Evolutionary conservation across 441 rosid species (phyloP).

Genomic region (Pelargonium australe): DNA sequence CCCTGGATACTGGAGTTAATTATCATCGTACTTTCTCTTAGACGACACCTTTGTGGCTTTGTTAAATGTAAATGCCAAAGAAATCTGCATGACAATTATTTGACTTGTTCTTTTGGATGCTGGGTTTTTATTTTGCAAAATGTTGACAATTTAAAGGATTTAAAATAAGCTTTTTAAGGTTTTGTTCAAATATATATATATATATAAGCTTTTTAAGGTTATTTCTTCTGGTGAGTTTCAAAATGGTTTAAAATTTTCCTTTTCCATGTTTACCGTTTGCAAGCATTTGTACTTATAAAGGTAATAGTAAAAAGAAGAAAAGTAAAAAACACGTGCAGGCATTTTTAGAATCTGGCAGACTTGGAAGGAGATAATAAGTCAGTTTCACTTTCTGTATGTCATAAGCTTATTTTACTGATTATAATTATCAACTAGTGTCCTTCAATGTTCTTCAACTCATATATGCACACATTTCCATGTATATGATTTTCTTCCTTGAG

Average conservation of each 20-base stretch:
- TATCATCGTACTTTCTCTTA: conserved; percentile 1
- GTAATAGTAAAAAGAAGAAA: no score
- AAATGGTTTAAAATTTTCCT: neutral
- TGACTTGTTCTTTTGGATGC: neutral
- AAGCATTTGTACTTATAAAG: neutral
- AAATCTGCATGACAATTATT: neutral
- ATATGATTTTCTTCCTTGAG: neutral
- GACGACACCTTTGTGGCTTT: neutral
- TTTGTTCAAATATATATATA: no score
- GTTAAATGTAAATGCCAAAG: neutral
- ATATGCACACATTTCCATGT: neutral
- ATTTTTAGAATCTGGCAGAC: conserved; percentile 4
- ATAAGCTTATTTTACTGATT: neutral
- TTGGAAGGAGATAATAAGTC: conserved; percentile 2
- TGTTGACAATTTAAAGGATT: neutral
- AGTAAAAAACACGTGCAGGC: neutral
- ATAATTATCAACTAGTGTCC: neutral
- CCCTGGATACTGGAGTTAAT: neutral
- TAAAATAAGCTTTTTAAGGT: neutral
- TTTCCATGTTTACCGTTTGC: neutral
- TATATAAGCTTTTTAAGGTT: neutral
- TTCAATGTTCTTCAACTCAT: neutral
- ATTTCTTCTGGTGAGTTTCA: neutral
- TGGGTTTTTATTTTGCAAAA: conserved; percentile 6
- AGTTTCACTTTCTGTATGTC: neutral